Evolutionary conservation across 805 yeast genomes (phyloP).

Genomic region (Pichia nakasei): DNA sequence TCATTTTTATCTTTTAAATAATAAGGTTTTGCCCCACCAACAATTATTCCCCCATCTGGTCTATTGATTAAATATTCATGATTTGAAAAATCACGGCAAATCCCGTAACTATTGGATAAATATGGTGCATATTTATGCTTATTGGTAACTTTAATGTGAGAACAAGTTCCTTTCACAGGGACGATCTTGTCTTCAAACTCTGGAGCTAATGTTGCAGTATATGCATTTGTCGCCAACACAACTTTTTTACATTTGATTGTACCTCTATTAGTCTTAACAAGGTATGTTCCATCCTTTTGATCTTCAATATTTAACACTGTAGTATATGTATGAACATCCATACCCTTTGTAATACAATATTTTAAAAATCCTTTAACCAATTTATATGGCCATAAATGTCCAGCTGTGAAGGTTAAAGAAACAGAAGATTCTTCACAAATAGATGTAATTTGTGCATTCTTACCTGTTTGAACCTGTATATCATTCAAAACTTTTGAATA

Average conservation of each 20-base stretch:
- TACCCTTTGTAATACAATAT: conserved; percentile 27
- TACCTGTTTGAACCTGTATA: conserved; percentile 27
- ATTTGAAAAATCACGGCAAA: conserved; percentile 15
- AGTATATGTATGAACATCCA: conserved; percentile 33
- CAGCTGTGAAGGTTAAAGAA: conserved; percentile 32
- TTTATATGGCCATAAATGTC: conserved; percentile 38
- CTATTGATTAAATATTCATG: conserved; percentile 25
- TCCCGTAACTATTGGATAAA: conserved; percentile 28
- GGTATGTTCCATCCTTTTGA: conserved; percentile 18
- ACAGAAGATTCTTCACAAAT: conserved; percentile 23
- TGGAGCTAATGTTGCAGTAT: conserved; percentile 14
- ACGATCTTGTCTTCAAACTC: conserved; percentile 23
- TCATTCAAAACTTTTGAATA: conserved; percentile 20
- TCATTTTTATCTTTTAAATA: conserved; percentile 6
- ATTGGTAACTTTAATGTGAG: conserved; percentile 20
- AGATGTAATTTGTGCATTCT: conserved; percentile 21
- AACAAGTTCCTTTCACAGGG: conserved; percentile 28
- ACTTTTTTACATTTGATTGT: conserved; percentile 24
- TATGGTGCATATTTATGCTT: conserved; percentile 19
- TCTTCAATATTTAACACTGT: conserved; percentile 22
- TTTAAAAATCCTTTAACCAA: conserved; percentile 30
- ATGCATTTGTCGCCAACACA: conserved; percentile 29
- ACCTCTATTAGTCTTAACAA: conserved; percentile 21
- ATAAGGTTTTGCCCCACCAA: conserved; percentile 24
- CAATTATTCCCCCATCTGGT: conserved; percentile 29